phyloP scores from a whole-genome alignment of 306 rosid species.

The Trifolium subterraneum region DNA sequence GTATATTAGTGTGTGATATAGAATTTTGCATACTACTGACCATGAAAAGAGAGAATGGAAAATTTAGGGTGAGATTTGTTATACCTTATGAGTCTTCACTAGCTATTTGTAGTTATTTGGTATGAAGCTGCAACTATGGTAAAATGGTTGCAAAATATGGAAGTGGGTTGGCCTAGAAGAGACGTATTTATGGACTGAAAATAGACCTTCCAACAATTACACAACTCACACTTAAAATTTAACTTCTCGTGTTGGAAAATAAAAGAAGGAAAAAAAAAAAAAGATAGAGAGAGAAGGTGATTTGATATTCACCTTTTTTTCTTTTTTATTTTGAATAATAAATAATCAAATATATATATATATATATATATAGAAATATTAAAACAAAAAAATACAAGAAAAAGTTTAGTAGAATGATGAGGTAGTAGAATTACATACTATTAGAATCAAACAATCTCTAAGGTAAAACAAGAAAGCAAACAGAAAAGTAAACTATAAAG shows the following conservation, averaged over 20 bases:
- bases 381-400: too few relatives aligned
- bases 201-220: constrained; percentile 69
- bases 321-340: too few relatives aligned
- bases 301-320: constrained; percentile 37
- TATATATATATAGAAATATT: too few relatives aligned
- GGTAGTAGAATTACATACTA: too few relatives aligned
- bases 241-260: constrained; percentile 43
- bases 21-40: constrained; percentile 34
- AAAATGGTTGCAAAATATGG: constrained; percentile 53
- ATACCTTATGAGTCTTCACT: constrained; percentile 22
- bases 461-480: too few relatives aligned
- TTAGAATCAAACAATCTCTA: too few relatives aligned
- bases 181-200: constrained; percentile 61
- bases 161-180: constrained; percentile 51
- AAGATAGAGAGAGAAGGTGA: constrained; percentile 23
- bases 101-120: constrained; percentile 45
- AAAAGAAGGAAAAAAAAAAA: constrained; percentile 18
- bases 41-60: constrained; percentile 34
- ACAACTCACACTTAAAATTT: constrained; percentile 46
- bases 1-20: constrained; percentile 20
- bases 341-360: too few relatives aligned
- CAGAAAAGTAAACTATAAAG: too few relatives aligned
- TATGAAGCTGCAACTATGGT: constrained; percentile 34
- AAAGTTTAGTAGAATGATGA: too few relatives aligned
- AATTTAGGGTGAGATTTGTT: constrained; percentile 4